Conservation (phyloP, 106 monocot species). For the Acanthochlamys bracteata region DNA sequence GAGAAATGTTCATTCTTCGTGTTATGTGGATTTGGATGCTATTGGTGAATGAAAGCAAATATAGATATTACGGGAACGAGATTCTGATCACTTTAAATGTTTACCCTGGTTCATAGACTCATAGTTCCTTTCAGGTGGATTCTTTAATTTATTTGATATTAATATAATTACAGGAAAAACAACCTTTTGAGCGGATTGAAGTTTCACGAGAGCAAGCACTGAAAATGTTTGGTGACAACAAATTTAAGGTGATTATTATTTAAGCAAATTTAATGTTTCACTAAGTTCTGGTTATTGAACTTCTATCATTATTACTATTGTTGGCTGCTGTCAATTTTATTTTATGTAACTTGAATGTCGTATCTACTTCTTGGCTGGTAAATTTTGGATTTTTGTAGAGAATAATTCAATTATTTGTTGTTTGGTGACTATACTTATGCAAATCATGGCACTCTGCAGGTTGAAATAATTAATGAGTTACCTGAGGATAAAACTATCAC, state of each 20-base stretch:
- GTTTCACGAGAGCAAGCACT: conserved; percentile 83
- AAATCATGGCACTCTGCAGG: conserved; percentile 29
- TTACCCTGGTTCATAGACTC: no score
- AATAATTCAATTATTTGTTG: no score
- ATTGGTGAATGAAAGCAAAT: no score
- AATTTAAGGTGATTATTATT: conserved; percentile 73
- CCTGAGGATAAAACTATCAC: conserved; percentile 97
- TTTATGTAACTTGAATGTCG: neutral
- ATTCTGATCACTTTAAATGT: no score
- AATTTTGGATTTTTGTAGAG: neutral
- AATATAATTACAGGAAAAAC: conserved; percentile 64
- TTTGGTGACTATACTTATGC: no score
- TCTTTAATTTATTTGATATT: no score
- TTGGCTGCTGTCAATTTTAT: neutral
- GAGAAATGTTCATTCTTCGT: no score
- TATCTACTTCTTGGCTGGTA: neutral
- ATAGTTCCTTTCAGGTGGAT: no score
- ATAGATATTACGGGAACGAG: no score
- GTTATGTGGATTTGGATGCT: no score
- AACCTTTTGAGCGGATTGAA: conserved; percentile 97
- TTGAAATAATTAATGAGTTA: conserved; percentile 93
- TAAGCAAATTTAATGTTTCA: no score
- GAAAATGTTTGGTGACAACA: conserved; percentile 91
- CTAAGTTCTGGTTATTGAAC: neutral
- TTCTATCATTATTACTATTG: neutral